Base-by-base conservation (phyloP, 768 basidiomycete species). In the Amanita molliuscula region DNA sequence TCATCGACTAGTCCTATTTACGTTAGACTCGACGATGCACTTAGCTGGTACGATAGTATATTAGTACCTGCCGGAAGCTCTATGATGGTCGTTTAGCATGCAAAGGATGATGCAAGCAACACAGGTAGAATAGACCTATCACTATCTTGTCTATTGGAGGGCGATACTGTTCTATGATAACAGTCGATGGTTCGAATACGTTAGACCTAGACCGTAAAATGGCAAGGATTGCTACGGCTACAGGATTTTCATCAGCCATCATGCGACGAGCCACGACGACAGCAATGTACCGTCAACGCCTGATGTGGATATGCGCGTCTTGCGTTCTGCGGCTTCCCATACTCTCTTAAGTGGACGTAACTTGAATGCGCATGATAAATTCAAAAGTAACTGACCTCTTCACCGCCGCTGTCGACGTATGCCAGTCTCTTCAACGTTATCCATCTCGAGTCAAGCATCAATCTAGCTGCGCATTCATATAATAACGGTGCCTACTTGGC, bases 261-360 rank as follows among this genome's bases (percentile, higher is more conserved):
- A 48, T 11, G 10, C 33, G 21, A 26, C 25, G 36, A 7, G 7
- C 20, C 15, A 31, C 11, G 33, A 44, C 33, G 51, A 29, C 20
- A n/a, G 37, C 13, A 5, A 54, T 67, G 11, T 43, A 88, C 90
- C 89, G 67, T 96, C 94, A 50, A 92, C 77, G 0, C 84, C 90
- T 9, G 81, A 90, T 8, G 81, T 78, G 3, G 77, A 73, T 43
- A 79, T 79, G 37, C 88, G 76, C 10, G 88, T 91, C 59, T 80
- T 87, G 33, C 94, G 75, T 57, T 88, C 82, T 8, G 93, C 93
- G 52, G 72, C 82, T 65, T 96, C 94, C 93, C 94, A 97, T n/a
- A 75, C 58, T 50, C 91, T 71, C 84, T 94, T 56, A 8, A 37
- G 42, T 38, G 35, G 52, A 49, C 28, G 43, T 48, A 21, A 45